Base-by-base conservation (phyloP, 352 stramenopile species). In the Globisporangium polare region DNA sequence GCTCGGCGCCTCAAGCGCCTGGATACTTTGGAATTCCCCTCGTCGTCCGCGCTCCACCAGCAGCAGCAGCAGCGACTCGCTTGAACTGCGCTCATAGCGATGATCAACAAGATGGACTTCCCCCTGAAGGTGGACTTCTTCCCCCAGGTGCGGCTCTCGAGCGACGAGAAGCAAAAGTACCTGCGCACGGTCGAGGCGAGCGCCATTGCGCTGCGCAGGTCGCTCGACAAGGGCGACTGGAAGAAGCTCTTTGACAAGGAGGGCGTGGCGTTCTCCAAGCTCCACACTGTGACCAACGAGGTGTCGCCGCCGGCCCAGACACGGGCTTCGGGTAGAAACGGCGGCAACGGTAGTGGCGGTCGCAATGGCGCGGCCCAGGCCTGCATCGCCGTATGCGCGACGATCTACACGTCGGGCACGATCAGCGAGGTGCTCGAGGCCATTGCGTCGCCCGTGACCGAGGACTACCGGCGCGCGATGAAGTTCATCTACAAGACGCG, bases 91-190 rank as follows among this genome's bases (percentile, higher is more conserved):
- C n/a, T n/a, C n/a, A n/a, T n/a, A 49, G 37, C 31, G 13, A 29
- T 31, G 20, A 22, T 43, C 26, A 50, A 17, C 13, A 55, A 51
- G 60, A 90, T 90, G 80, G 79, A 90, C 62, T 85, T 92, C 52
- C 83, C 83, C 6, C 52, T 92, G 20, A 86, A 88, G 67, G 47
- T 67, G 27, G 74, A 84, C 68, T 92, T 90, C 60, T 92, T 92
- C 59, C 79, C 83, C 49, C 63, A 74, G 9, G 64, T 89, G 54
- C 72, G 72, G 49, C 70, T 90, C 53, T 69, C 77, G 15, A 42
- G 39, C 15, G 71, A 86, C 9, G 83, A 90, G 63, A 66, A 63
- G 26, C 52, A 63, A n/a, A 62, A 65, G 37, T 90, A 90, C 60
- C 53, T 77, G 15, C 43, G 67, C 12, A 75, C 63, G n/a, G 77